Evolutionary conservation across 192 early-diverging fungal species (phyloP), one percentile per base, ranked within the genome.

Genomic region (Dimargaris verticillata): DNA sequence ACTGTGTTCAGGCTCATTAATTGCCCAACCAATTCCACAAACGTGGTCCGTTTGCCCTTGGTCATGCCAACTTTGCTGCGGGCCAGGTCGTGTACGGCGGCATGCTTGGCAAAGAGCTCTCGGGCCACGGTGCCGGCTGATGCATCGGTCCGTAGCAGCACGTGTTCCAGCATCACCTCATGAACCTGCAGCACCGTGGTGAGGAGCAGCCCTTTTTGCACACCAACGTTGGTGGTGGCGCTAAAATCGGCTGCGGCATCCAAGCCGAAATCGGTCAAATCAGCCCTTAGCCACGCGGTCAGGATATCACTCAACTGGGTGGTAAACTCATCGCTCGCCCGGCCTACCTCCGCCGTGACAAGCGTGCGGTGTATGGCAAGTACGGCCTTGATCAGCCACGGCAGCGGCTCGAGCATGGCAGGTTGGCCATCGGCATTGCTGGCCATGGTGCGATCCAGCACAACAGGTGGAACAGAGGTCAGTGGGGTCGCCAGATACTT

Each of bases 201-300:
- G 1, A 76, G 73, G 9, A 70, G 75, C 59, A 71, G 74, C 52
- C 74, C 71, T 63, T 83, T 83, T 10, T 79, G 72, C 42, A 72
- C 64, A 0, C 84, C 84, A 2, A 63, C 71, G 50, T 71, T 72
- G 25, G 66, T 73, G 3, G 55, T 64, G 44, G 78, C 74, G 47
- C 77, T 73, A 45, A 79, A 86, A 50, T 84, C 80, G n/a, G 84
- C 76, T 0, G 76, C 66, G 18, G 76, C 74, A 20, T 86, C 78
- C 5, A 88, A 63, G 55, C 73, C 79, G 66, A 78, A 88, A 54
- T 88, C 84, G 41, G 79, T 78, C n/a, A 83, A 62, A 44, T 80
- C 79, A 0, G 76, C 70, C 13, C 71, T 69, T 2, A 52, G 51
- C 11, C 18, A 25, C 20, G 10, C 51, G 25, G 20, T 25, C 20